Evolutionary conservation across 192 early-diverging fungal genomes (phyloP).

Genomic region (Neocallimastix lanati): DNA sequence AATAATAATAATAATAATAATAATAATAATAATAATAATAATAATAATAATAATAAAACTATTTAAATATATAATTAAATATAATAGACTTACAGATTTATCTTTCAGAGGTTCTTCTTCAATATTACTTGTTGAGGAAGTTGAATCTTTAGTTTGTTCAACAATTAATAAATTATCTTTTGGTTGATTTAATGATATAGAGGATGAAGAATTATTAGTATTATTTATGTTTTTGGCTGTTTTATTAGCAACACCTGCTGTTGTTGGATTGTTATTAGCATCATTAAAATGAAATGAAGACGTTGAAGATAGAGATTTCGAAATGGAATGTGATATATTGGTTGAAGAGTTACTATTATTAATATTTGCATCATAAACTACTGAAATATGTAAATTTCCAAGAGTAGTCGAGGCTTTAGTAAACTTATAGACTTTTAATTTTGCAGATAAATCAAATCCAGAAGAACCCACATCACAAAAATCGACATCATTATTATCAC

Average conservation of each 20-base stretch:
- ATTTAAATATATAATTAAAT: too few relatives aligned
- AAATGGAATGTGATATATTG: neutral
- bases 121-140: too few relatives aligned
- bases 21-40: too few relatives aligned
- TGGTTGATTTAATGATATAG: too few relatives aligned
- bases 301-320: neutral
- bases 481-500: neutral
- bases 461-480: neutral
- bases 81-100: too few relatives aligned
- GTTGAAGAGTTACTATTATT: neutral
- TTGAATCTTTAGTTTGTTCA: too few relatives aligned
- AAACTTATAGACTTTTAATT: conserved; percentile 23
- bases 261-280: neutral
- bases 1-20: too few relatives aligned
- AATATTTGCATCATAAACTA: conserved; percentile 20
- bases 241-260: neutral
- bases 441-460: conserved; percentile 12
- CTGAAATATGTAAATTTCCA: conserved; percentile 17
- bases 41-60: too few relatives aligned
- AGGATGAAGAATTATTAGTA: too few relatives aligned
- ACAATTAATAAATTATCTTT: too few relatives aligned
- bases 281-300: conserved; percentile 2
- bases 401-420: conserved; percentile 6
- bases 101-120: too few relatives aligned
- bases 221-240: too few relatives aligned